Conservation (phyloP, 768 basidiomycete species). For the Podaxis mareebaensis region DNA sequence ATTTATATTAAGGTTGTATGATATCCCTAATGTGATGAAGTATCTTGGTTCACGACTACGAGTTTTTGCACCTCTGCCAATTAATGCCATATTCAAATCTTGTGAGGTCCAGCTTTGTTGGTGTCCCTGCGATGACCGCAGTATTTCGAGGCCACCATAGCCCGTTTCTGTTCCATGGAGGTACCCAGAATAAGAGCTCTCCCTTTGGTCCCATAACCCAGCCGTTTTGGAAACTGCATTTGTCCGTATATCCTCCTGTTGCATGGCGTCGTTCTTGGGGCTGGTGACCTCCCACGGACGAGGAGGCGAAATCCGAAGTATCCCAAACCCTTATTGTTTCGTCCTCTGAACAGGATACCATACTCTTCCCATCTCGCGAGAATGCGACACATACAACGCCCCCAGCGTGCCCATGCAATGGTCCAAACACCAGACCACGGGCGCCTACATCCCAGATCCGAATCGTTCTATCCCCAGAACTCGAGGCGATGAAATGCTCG, state of each 20-base stretch:
- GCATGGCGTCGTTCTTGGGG: not conserved
- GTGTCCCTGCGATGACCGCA: constrained; percentile 20
- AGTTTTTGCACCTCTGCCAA: constrained; percentile 8
- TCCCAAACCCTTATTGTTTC: constrained; percentile 36
- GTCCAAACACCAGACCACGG: not conserved
- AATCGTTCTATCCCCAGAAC: constrained; percentile 12
- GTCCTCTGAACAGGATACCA: constrained; percentile 39
- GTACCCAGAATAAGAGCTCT: constrained; percentile 24
- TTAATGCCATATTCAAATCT: constrained; percentile 16
- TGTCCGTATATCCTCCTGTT: not conserved
- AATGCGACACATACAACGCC: constrained; percentile 2
- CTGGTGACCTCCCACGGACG: not conserved
- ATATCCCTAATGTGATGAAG: not conserved
- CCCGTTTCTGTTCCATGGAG: constrained; percentile 22
- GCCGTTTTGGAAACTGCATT: constrained; percentile 16
- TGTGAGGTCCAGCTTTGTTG: constrained; percentile 19
- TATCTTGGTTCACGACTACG: not conserved
- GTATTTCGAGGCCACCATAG: constrained; percentile 25
- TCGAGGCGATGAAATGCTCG: constrained; percentile 13
- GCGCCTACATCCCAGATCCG: constrained; percentile 14
- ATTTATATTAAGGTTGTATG: no score
- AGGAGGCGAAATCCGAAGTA: constrained; percentile 11
- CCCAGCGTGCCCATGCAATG: constrained; percentile 4
- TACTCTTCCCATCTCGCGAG: constrained; percentile 29
- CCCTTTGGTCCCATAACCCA: constrained; percentile 17